Evolutionary conservation across 805 yeast species (phyloP), one percentile per base, ranked within the genome.

Genomic region (Candida cerambycidarum): DNA sequence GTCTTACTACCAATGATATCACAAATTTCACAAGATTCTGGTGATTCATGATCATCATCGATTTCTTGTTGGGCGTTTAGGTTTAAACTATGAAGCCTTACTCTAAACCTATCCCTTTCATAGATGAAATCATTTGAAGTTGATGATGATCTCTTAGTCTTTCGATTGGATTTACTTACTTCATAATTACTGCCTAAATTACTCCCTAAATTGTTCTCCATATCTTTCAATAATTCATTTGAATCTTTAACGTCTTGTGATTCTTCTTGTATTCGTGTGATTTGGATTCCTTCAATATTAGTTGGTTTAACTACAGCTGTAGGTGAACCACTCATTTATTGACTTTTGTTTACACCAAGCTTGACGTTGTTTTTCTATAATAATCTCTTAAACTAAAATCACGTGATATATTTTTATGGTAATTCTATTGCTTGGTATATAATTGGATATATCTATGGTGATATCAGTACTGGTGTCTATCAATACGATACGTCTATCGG

Each of bases 71-170:
- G 39, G 8, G 45, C 30, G 10, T 32, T 51, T 15, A 42, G 42
- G 44, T 69, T 69, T 43, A 69, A 55, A 15, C 59, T 57, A 39
- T 60, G 63, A 21, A 65, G 50, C 16, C 75, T 55, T 10, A 73
- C 74, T 31, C 71, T 51, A 42, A 69, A 68, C 28, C 75, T 50
- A 45, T 68, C 75, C 23, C 75, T 52, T 47, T 70, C 75, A 49
- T 63, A 62, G 5, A 61, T 27, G 15, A 59, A 52, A 46, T 69
- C 75, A 46, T 69, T 69, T 11, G 73, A 67, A 12, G 69, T 45
- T 2, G 74, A 68, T 2, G 67, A 59, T 1, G 73, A 60, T 17
- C 75, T 49, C 45, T 70, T 70, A 35, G 45, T 46, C 19, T 39
- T 39, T 15, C 45, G 14, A 24, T 21, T 34, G 10, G 29, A 13